These are phyloP conservation scores for Fusarium miscanthi DNA, from an alignment of 2,329 filamentous ascomycete genomes.

Conservation along the genomic window DNA sequence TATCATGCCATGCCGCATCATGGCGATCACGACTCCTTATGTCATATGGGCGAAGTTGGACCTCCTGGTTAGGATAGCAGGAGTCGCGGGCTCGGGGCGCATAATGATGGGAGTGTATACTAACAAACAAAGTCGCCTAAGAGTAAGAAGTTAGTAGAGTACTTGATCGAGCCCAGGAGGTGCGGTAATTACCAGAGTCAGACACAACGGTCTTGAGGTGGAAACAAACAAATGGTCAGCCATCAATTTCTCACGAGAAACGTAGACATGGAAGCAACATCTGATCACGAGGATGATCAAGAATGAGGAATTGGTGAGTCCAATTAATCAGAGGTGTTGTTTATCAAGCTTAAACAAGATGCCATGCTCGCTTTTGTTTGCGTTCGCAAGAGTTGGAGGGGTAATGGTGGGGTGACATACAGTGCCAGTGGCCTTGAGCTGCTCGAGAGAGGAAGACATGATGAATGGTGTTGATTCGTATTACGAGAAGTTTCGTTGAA, in stretches of 20 bases:
- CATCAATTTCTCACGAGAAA: constrained; percentile 10
- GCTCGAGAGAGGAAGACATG: constrained; percentile 93
- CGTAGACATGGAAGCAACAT: background rate
- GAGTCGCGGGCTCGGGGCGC: constrained; percentile 9
- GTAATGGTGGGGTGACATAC: constrained; percentile 68
- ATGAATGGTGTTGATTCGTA: constrained; percentile 35
- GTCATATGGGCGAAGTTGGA: background rate
- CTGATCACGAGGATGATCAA: background rate
- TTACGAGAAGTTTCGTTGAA: constrained; percentile 20
- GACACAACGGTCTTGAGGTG: constrained; percentile 80
- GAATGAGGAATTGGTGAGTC: background rate
- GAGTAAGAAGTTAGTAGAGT: constrained; percentile 48
- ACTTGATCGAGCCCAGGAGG: constrained; percentile 6
- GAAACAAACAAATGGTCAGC: constrained; percentile 41
- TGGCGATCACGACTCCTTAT: constrained; percentile 15
- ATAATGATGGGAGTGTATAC: constrained; percentile 51
- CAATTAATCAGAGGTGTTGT: constrained; percentile 1
- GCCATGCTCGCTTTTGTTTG: constrained; percentile 12
- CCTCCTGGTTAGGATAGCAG: background rate
- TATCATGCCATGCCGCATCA: constrained; percentile 25
- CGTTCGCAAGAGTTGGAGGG: constrained; percentile 46
- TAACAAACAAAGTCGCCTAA: constrained; percentile 81
- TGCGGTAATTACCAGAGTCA: constrained; percentile 82
- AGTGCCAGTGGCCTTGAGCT: constrained; percentile 96
- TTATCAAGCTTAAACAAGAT: constrained; percentile 7